Evolutionary conservation across 2,329 filamentous ascomycete genomes (phyloP).

Genomic region (Aspergillus sp.): DNA sequence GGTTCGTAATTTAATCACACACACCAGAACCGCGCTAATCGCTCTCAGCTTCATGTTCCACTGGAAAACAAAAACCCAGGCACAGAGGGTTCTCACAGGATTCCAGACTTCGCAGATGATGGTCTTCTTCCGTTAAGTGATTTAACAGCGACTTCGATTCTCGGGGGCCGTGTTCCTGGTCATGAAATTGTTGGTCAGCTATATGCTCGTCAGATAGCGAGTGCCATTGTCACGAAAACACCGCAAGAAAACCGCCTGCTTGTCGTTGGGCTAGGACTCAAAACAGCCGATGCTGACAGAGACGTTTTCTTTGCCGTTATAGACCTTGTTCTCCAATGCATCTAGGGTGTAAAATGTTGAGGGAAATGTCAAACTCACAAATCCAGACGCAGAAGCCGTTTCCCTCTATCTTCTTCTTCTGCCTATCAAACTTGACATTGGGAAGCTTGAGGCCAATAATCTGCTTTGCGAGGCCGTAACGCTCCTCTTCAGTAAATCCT

Average conservation of each 20-base stretch:
- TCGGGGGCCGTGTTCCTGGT: slow-evolving; percentile 77
- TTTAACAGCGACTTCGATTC: slow-evolving; percentile 79
- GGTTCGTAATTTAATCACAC: slow-evolving; percentile 55
- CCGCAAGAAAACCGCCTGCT: slow-evolving; percentile 62
- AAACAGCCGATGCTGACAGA: slow-evolving; percentile 43
- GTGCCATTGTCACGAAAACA: slow-evolving; percentile 69
- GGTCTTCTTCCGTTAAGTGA: slow-evolving; percentile 73
- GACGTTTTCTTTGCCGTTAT: slow-evolving; percentile 45
- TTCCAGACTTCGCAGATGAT: slow-evolving; percentile 48
- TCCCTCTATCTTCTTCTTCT: slow-evolving; percentile 12
- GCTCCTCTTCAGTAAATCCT: slow-evolving; percentile 17
- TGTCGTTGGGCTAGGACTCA: slow-evolving; percentile 59
- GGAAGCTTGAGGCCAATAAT: slow-evolving; percentile 7
- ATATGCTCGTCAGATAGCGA: slow-evolving; percentile 85
- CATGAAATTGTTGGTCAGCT: slow-evolving; percentile 84
- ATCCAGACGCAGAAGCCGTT: slow-evolving; percentile 8
- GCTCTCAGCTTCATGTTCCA: slow-evolving; percentile 31
- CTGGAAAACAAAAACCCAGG: slow-evolving; percentile 36
- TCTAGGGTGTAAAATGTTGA: slow-evolving; percentile 26
- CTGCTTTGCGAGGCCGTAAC: slow-evolving; percentile 1
- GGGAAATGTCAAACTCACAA: slow-evolving; percentile 11
- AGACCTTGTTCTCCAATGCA: slow-evolving; percentile 44
- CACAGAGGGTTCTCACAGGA: slow-evolving; percentile 39
- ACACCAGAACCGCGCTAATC: slow-evolving; percentile 11
- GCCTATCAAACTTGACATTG: slow-evolving; percentile 9